Evolutionary conservation across 2,329 filamentous ascomycete species (phyloP).

Genomic region (Aspergillus pseudonomiae): DNA sequence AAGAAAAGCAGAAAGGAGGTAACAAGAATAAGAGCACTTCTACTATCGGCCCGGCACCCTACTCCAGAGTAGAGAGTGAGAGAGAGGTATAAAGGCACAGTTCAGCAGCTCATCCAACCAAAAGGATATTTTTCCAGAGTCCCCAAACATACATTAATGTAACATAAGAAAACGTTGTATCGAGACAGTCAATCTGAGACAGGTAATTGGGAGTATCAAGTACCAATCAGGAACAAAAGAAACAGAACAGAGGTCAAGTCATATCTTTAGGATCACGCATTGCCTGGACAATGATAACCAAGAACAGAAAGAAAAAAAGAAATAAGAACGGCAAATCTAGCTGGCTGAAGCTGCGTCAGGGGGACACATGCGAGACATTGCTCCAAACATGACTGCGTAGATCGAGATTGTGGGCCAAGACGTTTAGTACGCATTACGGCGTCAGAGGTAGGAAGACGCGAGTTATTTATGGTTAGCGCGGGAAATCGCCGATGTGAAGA

Average conservation of each 20-base stretch:
- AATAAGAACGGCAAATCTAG: constrained; percentile 13
- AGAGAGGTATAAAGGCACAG: neutral
- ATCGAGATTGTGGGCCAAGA: constrained; percentile 11
- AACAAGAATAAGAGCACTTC: neutral
- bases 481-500: constrained; percentile 21
- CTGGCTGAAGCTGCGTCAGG: constrained; percentile 24
- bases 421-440: constrained; percentile 18
- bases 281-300: constrained; percentile 2
- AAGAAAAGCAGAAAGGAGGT: neutral
- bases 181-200: neutral
- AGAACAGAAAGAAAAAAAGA: neutral
- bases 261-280: neutral
- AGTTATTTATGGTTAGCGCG: constrained; percentile 17
- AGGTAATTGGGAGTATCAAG: neutral
- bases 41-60: neutral
- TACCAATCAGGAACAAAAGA: neutral
- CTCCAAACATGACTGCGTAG: constrained; percentile 21
- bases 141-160: neutral
- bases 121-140: neutral
- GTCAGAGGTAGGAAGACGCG: constrained; percentile 8
- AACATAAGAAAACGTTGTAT: neutral
- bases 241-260: neutral
- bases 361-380: constrained; percentile 13
- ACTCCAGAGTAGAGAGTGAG: too few species aligned
- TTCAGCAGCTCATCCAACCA: neutral